Evolutionary conservation across 1,139 yeast species (phyloP), one percentile per base, ranked within the genome.

Genomic region (Citeromyces siamensis): DNA sequence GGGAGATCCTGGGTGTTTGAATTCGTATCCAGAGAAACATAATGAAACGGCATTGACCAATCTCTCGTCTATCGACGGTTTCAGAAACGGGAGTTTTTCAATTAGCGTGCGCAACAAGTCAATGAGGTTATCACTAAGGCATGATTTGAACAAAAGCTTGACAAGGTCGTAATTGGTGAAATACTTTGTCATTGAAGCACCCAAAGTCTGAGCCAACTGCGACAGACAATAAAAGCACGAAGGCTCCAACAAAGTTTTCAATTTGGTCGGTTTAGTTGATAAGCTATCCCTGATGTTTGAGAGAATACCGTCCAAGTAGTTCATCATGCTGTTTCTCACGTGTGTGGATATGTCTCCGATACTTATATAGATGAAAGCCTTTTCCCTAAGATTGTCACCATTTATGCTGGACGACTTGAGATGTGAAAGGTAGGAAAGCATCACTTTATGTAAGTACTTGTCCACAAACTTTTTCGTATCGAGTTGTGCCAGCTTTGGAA

Each of bases 161-260:
- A 90, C 60, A 18, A 88, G 71, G 48, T 53, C 57, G 37, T 85
- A 94, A 44, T 80, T 68, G 45, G 86, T 90, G 42, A 90, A 62
- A 51, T 85, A 90, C 51, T 88, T 88, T 0, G 96, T 82, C 38
- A 90, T 64, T 1, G 95, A 94, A n/a, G 95, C 94, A 0, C 96
- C 97, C 9, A 88, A 86, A 0, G 97, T 94, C 18, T 71, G 69
- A 0, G 95, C 88, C 35, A 90, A 62, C 58, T 84, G 82, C 0
- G 94, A 85, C 36, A 90, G 70, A 53, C 97, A 90, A 46, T 82
- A 86, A 49, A 88, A 90, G 17, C 90, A 75, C 1, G 95, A 88
- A 0, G 86, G 81, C 46, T 85, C 95, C 33, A 83, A 78, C 37
- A 81, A 90, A 49, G 75, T 79, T 44, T 81, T 66, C 26, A 65